Percentiles rank a stretch among this genome's conserved stretches.
Conservation (phyloP, 495 filamentous ascomycete species). For the Penicillium macrosclerotiorum region DNA sequence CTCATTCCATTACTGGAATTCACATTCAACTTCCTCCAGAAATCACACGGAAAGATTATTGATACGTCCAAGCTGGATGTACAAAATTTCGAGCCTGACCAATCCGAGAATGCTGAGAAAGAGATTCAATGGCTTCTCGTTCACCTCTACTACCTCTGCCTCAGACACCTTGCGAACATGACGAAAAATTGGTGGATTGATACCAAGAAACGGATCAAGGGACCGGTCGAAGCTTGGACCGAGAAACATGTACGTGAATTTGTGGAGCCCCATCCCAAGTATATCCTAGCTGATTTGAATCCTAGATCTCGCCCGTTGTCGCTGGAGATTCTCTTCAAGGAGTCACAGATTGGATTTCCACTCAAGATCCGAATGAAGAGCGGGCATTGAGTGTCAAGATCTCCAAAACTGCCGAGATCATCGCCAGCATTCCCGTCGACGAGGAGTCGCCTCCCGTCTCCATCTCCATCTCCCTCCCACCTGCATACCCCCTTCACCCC, state of each 20-base stretch:
- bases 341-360: constrained; percentile 68
- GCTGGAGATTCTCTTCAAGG: constrained; percentile 67
- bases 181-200: constrained; percentile 88
- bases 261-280: neutral
- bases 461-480: constrained; percentile 74
- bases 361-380: constrained; percentile 56
- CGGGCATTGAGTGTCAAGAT: constrained; percentile 72
- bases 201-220: constrained; percentile 68
- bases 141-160: constrained; percentile 79
- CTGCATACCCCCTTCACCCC: constrained; percentile 73
- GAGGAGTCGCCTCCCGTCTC: constrained; percentile 77
- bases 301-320: constrained; percentile 73
- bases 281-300: constrained; percentile 1
- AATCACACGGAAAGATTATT: constrained; percentile 62
- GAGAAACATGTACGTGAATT: constrained; percentile 62
- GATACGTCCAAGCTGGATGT: constrained; percentile 69
- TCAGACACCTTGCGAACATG: constrained; percentile 71
- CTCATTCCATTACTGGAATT: constrained; percentile 70
- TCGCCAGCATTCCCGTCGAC: constrained; percentile 80
- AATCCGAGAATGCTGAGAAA: constrained; percentile 57
- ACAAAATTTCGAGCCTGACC: constrained; percentile 60
- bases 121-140: constrained; percentile 79
- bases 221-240: constrained; percentile 76
- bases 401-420: constrained; percentile 68
- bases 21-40: constrained; percentile 77